Evolutionary conservation across 1,284 basidiomycete species (phyloP), one percentile per base, ranked within the genome.

Genomic region (Athelia sp.): DNA sequence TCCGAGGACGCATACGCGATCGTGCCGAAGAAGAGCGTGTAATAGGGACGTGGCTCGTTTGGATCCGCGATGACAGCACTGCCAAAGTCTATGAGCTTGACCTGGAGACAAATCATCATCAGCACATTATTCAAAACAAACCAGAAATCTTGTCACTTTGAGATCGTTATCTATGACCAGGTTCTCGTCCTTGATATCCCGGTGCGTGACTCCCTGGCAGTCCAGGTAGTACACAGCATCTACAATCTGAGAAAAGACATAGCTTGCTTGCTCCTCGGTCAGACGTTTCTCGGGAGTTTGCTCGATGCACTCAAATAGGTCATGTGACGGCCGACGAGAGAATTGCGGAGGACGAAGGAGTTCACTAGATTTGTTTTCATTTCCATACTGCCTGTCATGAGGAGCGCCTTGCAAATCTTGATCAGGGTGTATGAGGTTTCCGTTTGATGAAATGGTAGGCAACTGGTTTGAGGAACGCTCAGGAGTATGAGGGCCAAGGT

Each of bases 151-250:
- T 22, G 4, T 63, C 53, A 87, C 88, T 69, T 79, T 85, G 50
- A 87, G 70, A 54, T 87, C 69, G 48, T 72, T 72, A 64, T 94
- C 91, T 51, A 96, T 83, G 49, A 95, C 85, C 46, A 94, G 69
- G 60, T 97, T 97, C 67, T 97, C 93, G 61, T 96, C 93, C 65
- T 97, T 97, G 68, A 97, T 88, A 63, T 97, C 93, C 46, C 93
- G 86, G 64, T 97, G 93, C 19, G 82, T 82, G 53, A 96, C 87
- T 4, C 93, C 91, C 46, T 79, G 78, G 32, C 68, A 69, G 51
- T 92, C 80, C 29, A 97, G 76, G 61, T 93, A 90, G 57, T 80
- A 70, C 17, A 94, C 87, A 19, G 86, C 90, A 52, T 93, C 88
- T 50, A 93, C 90, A 45, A 96, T 81, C 69, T 97, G 93, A 19